A percentile compares a stretch with the other conserved stretches of the same genome.
These are phyloP conservation scores for Exophiala oligosperma DNA, from an alignment of 2,329 filamentous ascomycete species.

Conservation along the genomic window DNA sequence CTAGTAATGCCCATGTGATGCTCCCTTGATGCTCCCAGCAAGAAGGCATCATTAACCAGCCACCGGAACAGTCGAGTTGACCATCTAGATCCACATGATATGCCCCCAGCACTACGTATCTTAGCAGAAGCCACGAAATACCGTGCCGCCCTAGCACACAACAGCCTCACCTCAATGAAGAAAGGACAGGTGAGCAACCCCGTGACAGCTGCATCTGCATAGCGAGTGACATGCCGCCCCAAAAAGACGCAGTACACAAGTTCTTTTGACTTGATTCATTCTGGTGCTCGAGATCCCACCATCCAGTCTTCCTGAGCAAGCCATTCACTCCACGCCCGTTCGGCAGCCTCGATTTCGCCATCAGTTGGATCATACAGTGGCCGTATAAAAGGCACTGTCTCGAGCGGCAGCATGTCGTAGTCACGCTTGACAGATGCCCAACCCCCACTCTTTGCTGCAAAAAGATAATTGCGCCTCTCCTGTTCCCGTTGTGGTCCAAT, in stretches of 20 bases:
- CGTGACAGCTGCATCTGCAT: too few relatives aligned
- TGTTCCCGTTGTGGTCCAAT: slow-evolving; percentile 81
- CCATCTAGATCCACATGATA: too few relatives aligned
- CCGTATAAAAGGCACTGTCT: slow-evolving; percentile 82
- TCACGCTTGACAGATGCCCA: slow-evolving; percentile 87
- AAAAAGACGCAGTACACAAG: too few relatives aligned
- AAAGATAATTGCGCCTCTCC: slow-evolving; percentile 91
- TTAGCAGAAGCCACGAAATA: too few relatives aligned
- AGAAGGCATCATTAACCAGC: too few relatives aligned
- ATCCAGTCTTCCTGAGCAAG: slow-evolving; percentile 98
- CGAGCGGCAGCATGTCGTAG: slow-evolving; percentile 83
- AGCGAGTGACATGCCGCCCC: too few relatives aligned
- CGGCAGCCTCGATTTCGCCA: slow-evolving; percentile 78
- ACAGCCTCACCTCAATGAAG: too few relatives aligned
- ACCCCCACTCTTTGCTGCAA: slow-evolving; percentile 86
- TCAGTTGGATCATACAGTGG: slow-evolving; percentile 76
- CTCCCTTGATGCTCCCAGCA: neutral
- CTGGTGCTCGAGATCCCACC: slow-evolving; percentile 77
- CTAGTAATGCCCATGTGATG: neutral
- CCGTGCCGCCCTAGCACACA: too few relatives aligned
- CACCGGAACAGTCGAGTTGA: too few relatives aligned
- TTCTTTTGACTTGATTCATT: neutral
- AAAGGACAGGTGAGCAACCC: too few relatives aligned
- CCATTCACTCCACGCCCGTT: slow-evolving; percentile 91
- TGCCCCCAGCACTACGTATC: too few relatives aligned